Conservation (phyloP, 108 stramenopile genomes). For the Nitzschia inconspicua region DNA sequence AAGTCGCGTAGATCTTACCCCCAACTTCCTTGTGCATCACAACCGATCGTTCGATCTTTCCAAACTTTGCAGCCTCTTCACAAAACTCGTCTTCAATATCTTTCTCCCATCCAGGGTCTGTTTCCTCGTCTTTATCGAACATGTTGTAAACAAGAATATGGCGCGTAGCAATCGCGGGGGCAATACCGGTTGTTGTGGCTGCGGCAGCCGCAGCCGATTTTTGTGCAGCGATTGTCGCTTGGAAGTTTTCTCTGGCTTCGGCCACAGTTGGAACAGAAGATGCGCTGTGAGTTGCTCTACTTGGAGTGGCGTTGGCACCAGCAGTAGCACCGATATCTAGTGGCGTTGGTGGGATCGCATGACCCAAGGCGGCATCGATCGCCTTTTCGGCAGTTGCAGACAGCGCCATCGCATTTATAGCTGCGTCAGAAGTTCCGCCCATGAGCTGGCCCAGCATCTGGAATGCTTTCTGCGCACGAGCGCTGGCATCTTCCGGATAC, state of each 20-base stretch:
- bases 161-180: constrained; percentile 4
- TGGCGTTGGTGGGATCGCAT: constrained; percentile 26
- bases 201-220: constrained; percentile 13
- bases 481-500: constrained; percentile 72
- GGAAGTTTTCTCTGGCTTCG: constrained; percentile 24
- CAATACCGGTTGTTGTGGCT: constrained; percentile 6
- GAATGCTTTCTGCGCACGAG: constrained; percentile 60
- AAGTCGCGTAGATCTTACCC: constrained; percentile 88
- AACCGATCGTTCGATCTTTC: constrained; percentile 57
- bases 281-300: no score
- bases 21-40: constrained; percentile 84
- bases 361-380: constrained; percentile 17
- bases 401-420: neutral
- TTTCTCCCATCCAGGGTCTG: constrained; percentile 82
- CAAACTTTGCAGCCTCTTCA: constrained; percentile 88
- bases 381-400: constrained; percentile 41
- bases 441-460: constrained; percentile 27
- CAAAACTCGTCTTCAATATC: constrained; percentile 89
- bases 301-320: no score
- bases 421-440: constrained; percentile 7
- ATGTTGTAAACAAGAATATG: constrained; percentile 88
- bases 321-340: no score
- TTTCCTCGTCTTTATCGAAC: constrained; percentile 92
- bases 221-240: constrained; percentile 13
- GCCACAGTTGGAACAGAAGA: constrained; percentile 28